phyloP scores from a whole-genome alignment of 257 asterid genomes.

The Nicotiana otophora region DNA sequence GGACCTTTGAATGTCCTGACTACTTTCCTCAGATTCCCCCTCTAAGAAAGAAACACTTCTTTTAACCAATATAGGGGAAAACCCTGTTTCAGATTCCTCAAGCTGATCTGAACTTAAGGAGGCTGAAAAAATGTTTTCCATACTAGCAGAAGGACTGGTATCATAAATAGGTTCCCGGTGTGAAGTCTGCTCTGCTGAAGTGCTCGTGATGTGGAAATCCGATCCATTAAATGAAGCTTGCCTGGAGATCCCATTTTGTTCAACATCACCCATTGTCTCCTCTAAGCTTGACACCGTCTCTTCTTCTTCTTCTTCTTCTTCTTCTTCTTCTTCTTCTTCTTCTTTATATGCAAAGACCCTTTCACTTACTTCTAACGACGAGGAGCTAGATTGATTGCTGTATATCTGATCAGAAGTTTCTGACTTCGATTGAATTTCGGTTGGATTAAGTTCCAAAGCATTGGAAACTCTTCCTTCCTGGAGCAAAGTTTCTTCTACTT shows the following conservation, averaged over 20 bases:
- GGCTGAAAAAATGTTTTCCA: constrained; percentile 33
- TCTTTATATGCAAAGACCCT: constrained; percentile 28
- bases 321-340: constrained; percentile 38
- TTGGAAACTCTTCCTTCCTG: constrained; percentile 9
- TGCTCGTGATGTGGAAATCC: constrained; percentile 18
- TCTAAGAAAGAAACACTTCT: constrained; percentile 29
- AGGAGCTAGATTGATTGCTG: constrained; percentile 51
- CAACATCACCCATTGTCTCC: constrained; percentile 24
- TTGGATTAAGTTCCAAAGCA: constrained; percentile 11
- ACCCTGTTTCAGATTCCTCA: constrained; percentile 36
- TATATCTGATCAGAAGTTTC: constrained; percentile 18
- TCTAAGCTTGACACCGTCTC: constrained; percentile 16
- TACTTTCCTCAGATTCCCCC: constrained; percentile 28
- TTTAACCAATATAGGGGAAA: constrained; percentile 15
- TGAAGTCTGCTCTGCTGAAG: constrained; percentile 12
- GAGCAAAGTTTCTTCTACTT: neutral
- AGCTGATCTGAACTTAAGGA: constrained; percentile 41
- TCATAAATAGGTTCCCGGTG: constrained; percentile 24
- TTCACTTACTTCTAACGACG: constrained; percentile 53
- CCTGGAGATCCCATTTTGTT: constrained; percentile 23
- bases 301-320: constrained; percentile 22
- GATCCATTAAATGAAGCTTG: constrained; percentile 32
- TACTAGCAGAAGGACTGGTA: constrained; percentile 19
- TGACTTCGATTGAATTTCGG: constrained; percentile 11
- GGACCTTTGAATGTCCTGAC: constrained; percentile 21